Base-by-base conservation (phyloP, 129 eudicot species). In the Chrysanthemum seticuspe region DNA sequence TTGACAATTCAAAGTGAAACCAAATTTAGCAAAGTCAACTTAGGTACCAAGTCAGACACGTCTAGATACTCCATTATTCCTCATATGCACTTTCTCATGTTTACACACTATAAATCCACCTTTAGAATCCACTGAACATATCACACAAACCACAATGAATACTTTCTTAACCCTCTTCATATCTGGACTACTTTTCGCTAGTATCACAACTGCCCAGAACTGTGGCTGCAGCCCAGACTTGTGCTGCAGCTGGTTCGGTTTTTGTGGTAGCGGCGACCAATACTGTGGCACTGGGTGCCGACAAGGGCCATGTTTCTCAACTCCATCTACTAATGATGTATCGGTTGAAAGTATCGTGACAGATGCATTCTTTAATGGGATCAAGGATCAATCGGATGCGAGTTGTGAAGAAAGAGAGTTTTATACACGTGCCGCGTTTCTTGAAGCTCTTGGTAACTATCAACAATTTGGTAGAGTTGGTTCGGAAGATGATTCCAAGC, bases 321-420 rank as follows among this genome's bases (percentile, higher is more conserved):
- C 78, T 2, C 15, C 80, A 1, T 44, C 72, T 1, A 73, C 78
- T 4, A 79, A 31, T 34, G 25, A 79, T 23, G 74, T 65, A 0
- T 61, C 69, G 2, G 84, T 83, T 48, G 54, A 65, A 6, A 76
- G 79, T 67, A 83, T 79, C 19, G 84, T 83, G 15, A 83, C 87
- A 0, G 82, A 76, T 40, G 74, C 52, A 4, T 83, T 83, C 47
- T 83, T 83, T 27, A 73, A 83, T 16, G 79, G 82, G 8, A 83
- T 83, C 5, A 40, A 56, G 25, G 74, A 50, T 47, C 72, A 83
- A 59, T 64, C 83, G 3, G 75, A 47, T 0, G 49, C 59, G 0
- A 34, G 71, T 59, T 79, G 83, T 67, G 56, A 16, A 14, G 83
- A 79, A 49, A 79, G 79, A 59, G 79, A 74, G 13, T 79, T 79